A percentile compares a stretch with the other conserved stretches of the same genome.
phyloP scores from a whole-genome alignment of 2,329 filamentous ascomycete genomes.

The Beauveria pseudobassiana region DNA sequence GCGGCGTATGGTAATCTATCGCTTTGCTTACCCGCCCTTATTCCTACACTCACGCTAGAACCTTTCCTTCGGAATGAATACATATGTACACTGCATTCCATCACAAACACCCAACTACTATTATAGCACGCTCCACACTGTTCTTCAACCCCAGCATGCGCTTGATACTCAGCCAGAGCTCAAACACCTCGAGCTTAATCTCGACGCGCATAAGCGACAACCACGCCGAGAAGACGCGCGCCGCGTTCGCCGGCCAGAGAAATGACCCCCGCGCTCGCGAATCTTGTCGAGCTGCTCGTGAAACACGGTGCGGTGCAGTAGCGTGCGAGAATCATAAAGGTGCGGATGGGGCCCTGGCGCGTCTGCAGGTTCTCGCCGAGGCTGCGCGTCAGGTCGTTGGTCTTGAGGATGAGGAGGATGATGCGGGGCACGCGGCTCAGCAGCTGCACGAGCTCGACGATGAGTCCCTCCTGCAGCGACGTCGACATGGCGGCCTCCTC shows the following conservation, averaged over 20 bases:
- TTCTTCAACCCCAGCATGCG: constrained; percentile 32
- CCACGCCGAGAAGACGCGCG: constrained; percentile 49
- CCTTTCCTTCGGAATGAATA: neutral
- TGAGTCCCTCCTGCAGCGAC: constrained; percentile 77
- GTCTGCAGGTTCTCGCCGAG: constrained; percentile 88
- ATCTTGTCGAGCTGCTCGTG: constrained; percentile 56
- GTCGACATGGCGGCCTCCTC: constrained; percentile 85
- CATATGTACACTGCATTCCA: constrained; percentile 5
- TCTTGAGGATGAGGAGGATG: constrained; percentile 92
- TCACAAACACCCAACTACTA: neutral
- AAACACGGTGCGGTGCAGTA: constrained; percentile 63
- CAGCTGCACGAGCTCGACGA: constrained; percentile 81
- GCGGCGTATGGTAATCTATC: no score
- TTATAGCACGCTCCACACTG: constrained; percentile 15
- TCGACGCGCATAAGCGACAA: constrained; percentile 52
- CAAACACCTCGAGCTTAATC: constrained; percentile 55
- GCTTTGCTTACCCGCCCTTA: no score
- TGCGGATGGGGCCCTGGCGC: constrained; percentile 55
- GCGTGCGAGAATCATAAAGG: constrained; percentile 60
- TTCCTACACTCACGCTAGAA: no score
- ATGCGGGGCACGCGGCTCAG: constrained; percentile 84
- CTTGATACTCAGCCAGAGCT: constrained; percentile 52
- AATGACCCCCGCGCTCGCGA: constrained; percentile 37
- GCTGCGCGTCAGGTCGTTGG: constrained; percentile 89
- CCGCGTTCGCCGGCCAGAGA: constrained; percentile 50